Conservation (phyloP, 139 green algal species). For the Chloropicon primus region DNA sequence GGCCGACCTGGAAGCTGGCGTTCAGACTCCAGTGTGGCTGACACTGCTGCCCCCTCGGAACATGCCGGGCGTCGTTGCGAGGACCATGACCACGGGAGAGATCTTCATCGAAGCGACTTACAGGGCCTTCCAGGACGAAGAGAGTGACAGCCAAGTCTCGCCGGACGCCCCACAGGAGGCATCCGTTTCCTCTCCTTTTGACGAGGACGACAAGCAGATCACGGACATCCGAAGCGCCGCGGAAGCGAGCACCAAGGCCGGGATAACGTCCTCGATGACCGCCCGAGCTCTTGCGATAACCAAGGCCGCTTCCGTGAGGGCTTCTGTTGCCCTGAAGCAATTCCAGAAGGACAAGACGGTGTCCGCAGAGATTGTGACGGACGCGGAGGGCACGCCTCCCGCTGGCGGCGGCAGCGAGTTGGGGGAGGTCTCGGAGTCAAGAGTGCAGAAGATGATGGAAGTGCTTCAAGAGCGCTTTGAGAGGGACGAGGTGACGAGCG, state of each 20-base stretch:
- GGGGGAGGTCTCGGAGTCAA: background rate
- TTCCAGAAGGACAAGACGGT: background rate
- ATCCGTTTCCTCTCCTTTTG: too few species aligned
- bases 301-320: background rate
- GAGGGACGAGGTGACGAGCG: background rate
- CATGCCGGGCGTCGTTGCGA: background rate
- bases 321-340: background rate
- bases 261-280: background rate
- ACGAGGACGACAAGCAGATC: background rate
- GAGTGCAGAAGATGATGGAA: background rate
- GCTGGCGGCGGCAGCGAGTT: background rate
- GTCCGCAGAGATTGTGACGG: background rate
- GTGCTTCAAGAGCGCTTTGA: background rate
- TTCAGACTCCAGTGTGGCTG: background rate
- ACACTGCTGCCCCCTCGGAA: background rate
- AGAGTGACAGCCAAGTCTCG: too few species aligned
- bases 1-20: background rate
- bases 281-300: background rate
- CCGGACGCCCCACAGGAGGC: too few species aligned
- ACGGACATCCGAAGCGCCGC: background rate
- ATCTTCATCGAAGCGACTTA: background rate
- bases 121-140: background rate
- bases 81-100: background rate
- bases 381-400: background rate
- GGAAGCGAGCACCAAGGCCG: background rate